Percentiles rank a stretch among this genome's conserved stretches.
Conservation (phyloP, 1,284 basidiomycete genomes). For the Phellopilus nigrolimitatus region DNA sequence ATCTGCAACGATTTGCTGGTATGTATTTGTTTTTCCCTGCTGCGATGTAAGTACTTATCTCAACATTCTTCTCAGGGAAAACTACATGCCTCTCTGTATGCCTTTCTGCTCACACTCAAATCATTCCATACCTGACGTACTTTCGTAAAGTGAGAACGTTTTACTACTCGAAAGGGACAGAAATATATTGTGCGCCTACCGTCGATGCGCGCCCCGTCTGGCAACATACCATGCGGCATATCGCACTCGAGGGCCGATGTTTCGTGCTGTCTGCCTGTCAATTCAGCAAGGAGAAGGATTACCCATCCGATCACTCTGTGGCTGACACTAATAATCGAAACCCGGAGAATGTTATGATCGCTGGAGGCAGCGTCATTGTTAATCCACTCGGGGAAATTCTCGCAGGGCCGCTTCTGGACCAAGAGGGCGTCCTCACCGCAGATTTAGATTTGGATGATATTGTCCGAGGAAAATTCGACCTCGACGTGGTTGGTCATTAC, state of each 20-base stretch:
- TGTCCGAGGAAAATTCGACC: constrained; percentile 64
- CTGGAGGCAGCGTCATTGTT: constrained; percentile 66
- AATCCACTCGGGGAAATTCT: constrained; percentile 62
- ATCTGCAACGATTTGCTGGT: constrained; percentile 67
- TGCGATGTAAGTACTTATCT: background rate
- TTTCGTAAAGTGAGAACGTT: constrained; percentile 44
- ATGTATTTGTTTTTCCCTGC: constrained; percentile 22
- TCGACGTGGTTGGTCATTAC: constrained; percentile 70
- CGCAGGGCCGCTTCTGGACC: constrained; percentile 59
- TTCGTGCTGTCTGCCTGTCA: constrained; percentile 70
- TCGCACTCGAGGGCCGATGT: constrained; percentile 73
- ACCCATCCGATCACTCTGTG: constrained; percentile 51
- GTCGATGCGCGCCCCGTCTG: constrained; percentile 64
- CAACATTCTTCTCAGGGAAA: constrained; percentile 47
- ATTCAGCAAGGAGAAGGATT: constrained; percentile 57
- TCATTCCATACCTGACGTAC: constrained; percentile 7
- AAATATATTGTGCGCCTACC: constrained; percentile 67
- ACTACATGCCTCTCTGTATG: constrained; percentile 67
- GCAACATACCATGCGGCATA: constrained; percentile 65
- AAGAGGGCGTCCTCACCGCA: constrained; percentile 61
- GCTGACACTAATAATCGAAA: constrained; percentile 35
- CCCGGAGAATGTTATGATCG: constrained; percentile 57
- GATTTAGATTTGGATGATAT: constrained; percentile 60
- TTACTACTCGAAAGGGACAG: constrained; percentile 59
- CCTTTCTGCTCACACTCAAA: no score